These are phyloP conservation scores for Didymella exigua DNA, from an alignment of 2,329 filamentous ascomycete genomes.

Conservation along the genomic window DNA sequence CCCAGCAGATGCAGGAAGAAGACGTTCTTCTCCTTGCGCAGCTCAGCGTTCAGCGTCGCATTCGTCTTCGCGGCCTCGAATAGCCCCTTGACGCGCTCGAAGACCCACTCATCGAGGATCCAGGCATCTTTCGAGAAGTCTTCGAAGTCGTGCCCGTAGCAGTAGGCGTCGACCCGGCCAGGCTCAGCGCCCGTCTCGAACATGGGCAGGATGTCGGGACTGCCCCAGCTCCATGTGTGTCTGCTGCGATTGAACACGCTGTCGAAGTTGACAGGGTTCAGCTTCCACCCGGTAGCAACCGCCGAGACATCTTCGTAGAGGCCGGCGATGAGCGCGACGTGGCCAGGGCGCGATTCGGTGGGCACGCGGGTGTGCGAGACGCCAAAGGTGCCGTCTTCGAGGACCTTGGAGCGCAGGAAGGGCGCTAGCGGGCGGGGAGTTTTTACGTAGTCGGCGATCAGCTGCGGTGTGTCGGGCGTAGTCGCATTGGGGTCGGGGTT, in stretches of 20 bases:
- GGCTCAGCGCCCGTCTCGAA: conserved; percentile 91
- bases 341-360: conserved; percentile 93
- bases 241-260: conserved; percentile 96
- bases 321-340: conserved; percentile 95
- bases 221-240: conserved; percentile 99
- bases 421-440: conserved; percentile 82
- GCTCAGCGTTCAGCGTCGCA: conserved; percentile 70
- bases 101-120: conserved; percentile 90
- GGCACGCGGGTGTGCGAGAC: conserved; percentile 96
- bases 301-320: conserved; percentile 98
- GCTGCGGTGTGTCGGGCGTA: conserved; percentile 38
- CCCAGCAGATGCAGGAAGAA: conserved; percentile 96
- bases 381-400: conserved; percentile 91
- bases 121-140: conserved; percentile 86
- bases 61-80: conserved; percentile 83
- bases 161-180: conserved; percentile 84
- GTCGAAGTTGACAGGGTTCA: conserved; percentile 98
- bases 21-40: conserved; percentile 84
- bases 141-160: conserved; percentile 82
- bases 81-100: conserved; percentile 86
- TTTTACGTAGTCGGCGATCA: conserved; percentile 42
- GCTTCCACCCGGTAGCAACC: conserved; percentile 96
- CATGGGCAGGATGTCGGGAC: conserved; percentile 96
- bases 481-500: conserved; percentile 74
- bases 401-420: conserved; percentile 85